Base-by-base conservation (phyloP, 257 asterid genomes). In the Hygrophila difformis region DNA sequence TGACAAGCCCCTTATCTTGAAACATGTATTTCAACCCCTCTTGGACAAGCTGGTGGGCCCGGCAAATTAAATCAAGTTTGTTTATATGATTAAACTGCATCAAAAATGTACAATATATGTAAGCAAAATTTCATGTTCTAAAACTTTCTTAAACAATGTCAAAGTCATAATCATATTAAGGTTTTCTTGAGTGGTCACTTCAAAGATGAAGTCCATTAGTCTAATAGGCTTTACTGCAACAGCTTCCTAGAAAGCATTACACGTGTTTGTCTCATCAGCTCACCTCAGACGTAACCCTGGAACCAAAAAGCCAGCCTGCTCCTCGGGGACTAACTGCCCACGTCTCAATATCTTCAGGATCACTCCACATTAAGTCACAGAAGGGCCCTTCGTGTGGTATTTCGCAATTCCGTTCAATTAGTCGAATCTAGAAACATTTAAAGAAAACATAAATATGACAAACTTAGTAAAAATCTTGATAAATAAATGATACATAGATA, bases 321-420 rank as follows among this genome's bases (percentile, higher is more conserved):
- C 98, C 98, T 53, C 98, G 81, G 18, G 98, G 98, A 65, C 98
- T 91, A 28, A 91, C 98, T 20, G 98, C 94, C 98, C 98, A 91
- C 26, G 96, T 91, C 67, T 91, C 98, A 50, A 91, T 91, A 61
- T 91, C 98, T 76, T 91, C 98, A 28, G 98, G 98, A 59, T 91
- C 98, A 78, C 98, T 91, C 98, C 98, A 91, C 98, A 91, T 91
- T 35, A 91, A 84, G 74, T 91, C 98, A 55, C 98, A 91, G 73
- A 91, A 86, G 26, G 98, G 96, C 55, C 98, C 98, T 74, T 91
- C 98, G 65, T 91, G 96, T 40, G 98, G 98, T 51, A 91, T 91
- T 58, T 91, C 98, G 47, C 98, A 82, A 68, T 82, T 86, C 53
- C 96, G 66, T 28, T 86, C 98, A 47, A 91, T 76, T 37, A 91